Percentiles rank a stretch among this genome's conserved stretches.
Evolutionary conservation across 1,139 yeast species (phyloP).

Genomic region (Lodderomyces jiufengensis): DNA sequence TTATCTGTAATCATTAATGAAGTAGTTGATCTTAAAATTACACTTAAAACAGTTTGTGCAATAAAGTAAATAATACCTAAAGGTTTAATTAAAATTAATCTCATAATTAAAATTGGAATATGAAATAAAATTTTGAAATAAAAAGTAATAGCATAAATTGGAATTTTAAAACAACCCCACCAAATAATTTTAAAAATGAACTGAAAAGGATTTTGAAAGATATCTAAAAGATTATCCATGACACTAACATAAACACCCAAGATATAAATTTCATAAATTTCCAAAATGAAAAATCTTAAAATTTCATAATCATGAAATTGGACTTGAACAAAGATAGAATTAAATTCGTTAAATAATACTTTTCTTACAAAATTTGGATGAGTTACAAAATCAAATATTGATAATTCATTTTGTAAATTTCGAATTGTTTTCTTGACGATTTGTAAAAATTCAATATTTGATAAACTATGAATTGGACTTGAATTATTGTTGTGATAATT

Average conservation of each 20-base stretch:
- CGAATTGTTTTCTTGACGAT: too few species aligned
- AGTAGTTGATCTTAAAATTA: conserved; percentile 1
- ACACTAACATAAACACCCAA: conserved; percentile 4
- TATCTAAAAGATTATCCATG: conserved; percentile 6
- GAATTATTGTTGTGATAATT: too few species aligned
- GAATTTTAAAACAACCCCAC: conserved; percentile 2
- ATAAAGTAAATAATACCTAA: conserved; percentile 2
- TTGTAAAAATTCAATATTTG: too few species aligned
- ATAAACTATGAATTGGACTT: too few species aligned
- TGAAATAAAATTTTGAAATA: conserved; percentile 17
- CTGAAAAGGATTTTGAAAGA: conserved; percentile 10
- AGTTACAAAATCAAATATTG: conserved; percentile 13
- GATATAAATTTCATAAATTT: conserved; percentile 16
- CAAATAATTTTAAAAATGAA: not conserved
- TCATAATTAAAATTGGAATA: conserved; percentile 15
- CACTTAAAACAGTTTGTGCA: conserved; percentile 3
- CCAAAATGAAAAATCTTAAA: conserved; percentile 16
- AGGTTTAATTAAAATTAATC: conserved; percentile 9
- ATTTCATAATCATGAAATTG: conserved; percentile 10
- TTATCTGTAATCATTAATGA: not conserved
- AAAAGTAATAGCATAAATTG: conserved; percentile 11
- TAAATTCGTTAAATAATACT: conserved; percentile 11
- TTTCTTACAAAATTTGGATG: conserved; percentile 14
- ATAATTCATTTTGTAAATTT: conserved; percentile 9
- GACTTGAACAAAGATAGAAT: conserved; percentile 10